Base-by-base conservation (phyloP, 805 yeast genomes). In the Starmerella bacillaris region DNA sequence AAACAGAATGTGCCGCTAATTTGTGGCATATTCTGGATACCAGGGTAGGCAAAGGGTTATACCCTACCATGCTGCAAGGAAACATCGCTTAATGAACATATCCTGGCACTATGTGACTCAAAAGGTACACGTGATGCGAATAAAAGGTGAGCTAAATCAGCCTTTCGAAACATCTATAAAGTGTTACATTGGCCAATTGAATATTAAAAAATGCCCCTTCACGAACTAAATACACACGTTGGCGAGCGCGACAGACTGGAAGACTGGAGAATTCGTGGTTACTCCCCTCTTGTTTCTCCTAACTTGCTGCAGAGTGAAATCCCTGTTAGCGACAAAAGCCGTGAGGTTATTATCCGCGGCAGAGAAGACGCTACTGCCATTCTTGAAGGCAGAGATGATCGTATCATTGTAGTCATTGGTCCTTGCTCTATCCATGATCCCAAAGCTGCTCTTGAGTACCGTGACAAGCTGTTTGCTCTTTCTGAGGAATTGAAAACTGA, bases 391-490 rank as follows among this genome's bases (percentile, higher is more conserved):
- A 64, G 67, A 40, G 94, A 82, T 51, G 98, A 86, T 59, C 67
- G 95, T 45, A 59, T 86, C 45, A 65, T 89, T 30, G 74, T 89
- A 21, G 82, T 89, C 22, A 79, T 89, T 42, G 98, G 98, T 1
- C 98, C 98, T 35, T 89, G 98, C 59, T 86, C 96, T 5, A 74
- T 89, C 44, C 96, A 89, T 55, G 98, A 89, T 55, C 82, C 94
- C 22, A 67, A 60, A 31, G 92, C 94, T 22, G 98, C 96, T 5
- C 55, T 78, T 43, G 96, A 84, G 45, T 89, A 86, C 63, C 79
- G 86, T 49, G 61, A 65, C 24, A 63, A 72, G 49, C 67, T 86
- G 38, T 58, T 68, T 30, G 63, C 62, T 36, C 54, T 75, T 24
- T 60, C 77, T 29, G 71, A 71, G 37, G 65, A 72, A 51, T 63